A percentile compares a stretch with the other conserved stretches of the same genome.
These are phyloP conservation scores for Torulaspora pretoriensis DNA, from an alignment of 1,139 yeast species.

Conservation along the genomic window DNA sequence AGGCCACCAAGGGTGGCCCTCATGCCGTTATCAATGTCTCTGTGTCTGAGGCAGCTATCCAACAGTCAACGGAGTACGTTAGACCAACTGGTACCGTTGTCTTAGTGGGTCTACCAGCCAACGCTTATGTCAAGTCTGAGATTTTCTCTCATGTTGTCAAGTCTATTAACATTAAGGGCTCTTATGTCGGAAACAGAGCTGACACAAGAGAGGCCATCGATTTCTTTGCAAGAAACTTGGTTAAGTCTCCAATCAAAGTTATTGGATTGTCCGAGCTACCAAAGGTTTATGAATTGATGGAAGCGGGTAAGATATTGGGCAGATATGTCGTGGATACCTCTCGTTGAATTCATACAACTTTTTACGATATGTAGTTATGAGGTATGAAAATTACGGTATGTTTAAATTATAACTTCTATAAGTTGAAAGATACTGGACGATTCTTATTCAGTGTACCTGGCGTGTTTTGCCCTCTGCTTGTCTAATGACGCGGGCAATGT, in stretches of 20 bases:
- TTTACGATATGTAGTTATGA: neutral
- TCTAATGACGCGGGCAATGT: slow-evolving; percentile 21
- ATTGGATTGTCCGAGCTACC: slow-evolving; percentile 66
- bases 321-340: slow-evolving; percentile 73
- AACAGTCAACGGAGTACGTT: slow-evolving; percentile 59
- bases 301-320: slow-evolving; percentile 65
- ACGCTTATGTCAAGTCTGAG: slow-evolving; percentile 59
- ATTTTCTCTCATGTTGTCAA: slow-evolving; percentile 64
- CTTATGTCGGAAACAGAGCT: slow-evolving; percentile 78
- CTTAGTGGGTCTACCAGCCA: slow-evolving; percentile 71
- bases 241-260: slow-evolving; percentile 64
- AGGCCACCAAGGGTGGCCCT: slow-evolving; percentile 66
- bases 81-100: slow-evolving; percentile 70
- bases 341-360: neutral
- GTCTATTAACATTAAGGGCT: slow-evolving; percentile 61
- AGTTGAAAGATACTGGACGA: neutral
- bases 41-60: slow-evolving; percentile 62
- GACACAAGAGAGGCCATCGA: slow-evolving; percentile 74
- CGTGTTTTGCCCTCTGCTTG: slow-evolving; percentile 9
- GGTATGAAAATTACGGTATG: slow-evolving; percentile 36
- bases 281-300: slow-evolving; percentile 61
- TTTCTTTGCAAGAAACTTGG: slow-evolving; percentile 65
- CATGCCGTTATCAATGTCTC: slow-evolving; percentile 74
- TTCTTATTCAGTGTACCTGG: neutral
- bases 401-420: neutral